Conservation (phyloP, 2,329 filamentous ascomycete genomes). For the Trichoderma asperellum region DNA sequence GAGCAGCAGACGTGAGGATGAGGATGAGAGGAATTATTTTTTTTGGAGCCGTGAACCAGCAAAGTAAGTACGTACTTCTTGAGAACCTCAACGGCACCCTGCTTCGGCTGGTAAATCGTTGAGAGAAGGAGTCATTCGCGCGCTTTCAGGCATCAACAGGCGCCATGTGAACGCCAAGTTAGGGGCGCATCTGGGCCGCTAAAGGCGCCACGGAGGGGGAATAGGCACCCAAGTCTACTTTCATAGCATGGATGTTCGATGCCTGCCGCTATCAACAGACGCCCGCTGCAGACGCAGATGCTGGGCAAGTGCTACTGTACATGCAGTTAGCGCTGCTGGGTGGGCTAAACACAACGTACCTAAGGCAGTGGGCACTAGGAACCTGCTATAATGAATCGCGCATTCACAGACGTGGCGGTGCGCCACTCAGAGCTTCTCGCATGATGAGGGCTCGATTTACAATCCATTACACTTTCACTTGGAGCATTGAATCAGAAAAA, state of each 20-base stretch:
- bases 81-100: no score
- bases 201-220: not conserved
- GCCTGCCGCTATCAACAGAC: no score
- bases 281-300: no score
- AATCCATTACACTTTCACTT: not conserved
- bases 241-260: no score
- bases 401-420: not conserved
- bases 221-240: no score
- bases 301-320: no score
- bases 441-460: not conserved
- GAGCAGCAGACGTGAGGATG: not conserved
- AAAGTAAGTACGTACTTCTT: not conserved
- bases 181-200: not conserved
- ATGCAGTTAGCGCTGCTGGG: no score
- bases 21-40: not conserved
- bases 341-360: no score
- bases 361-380: no score
- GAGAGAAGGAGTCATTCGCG: not conserved
- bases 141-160: not conserved
- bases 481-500: not conserved
- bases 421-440: not conserved
- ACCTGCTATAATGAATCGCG: not conserved
- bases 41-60: not conserved
- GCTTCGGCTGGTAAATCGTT: not conserved
- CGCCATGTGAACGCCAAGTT: not conserved